A percentile compares a stretch with the other conserved stretches of the same genome.
Conservation (phyloP, 73 alveolate species). For the Diophrys appendiculata region DNA sequence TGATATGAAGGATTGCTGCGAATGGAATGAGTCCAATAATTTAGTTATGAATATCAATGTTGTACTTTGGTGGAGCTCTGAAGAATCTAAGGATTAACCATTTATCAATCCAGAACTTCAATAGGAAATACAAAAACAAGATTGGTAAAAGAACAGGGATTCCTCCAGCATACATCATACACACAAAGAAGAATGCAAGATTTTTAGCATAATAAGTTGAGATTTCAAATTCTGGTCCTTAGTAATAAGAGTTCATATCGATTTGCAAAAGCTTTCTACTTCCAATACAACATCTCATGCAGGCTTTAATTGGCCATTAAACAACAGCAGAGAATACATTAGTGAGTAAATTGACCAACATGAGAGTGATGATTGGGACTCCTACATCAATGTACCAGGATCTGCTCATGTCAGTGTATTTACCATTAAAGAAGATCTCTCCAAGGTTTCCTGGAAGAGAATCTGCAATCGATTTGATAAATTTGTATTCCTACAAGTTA, state of each 20-base stretch:
- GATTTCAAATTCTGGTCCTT: slow-evolving; percentile 19
- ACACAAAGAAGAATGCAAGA: slow-evolving; percentile 1
- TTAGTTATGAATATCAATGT: background rate
- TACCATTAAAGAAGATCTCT: slow-evolving; percentile 18
- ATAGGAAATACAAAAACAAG: background rate
- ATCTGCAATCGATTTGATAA: slow-evolving; percentile 4
- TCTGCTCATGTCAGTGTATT: slow-evolving; percentile 16
- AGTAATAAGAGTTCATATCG: slow-evolving; percentile 14
- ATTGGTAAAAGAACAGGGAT: slow-evolving; percentile 31
- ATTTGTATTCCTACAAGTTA: slow-evolving; percentile 5
- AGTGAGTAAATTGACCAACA: no score
- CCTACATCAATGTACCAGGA: slow-evolving; percentile 32
- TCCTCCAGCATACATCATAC: slow-evolving; percentile 19
- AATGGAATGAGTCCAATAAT: slow-evolving; percentile 11
- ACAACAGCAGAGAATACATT: background rate
- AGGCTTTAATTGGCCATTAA: background rate
- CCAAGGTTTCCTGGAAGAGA: slow-evolving; percentile 5
- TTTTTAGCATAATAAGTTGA: slow-evolving; percentile 15
- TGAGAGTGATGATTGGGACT: slow-evolving; percentile 7
- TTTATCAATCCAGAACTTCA: slow-evolving; percentile 33
- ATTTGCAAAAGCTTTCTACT: slow-evolving; percentile 8
- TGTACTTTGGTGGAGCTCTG: slow-evolving; percentile 23
- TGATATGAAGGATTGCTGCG: background rate
- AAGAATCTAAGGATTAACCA: background rate
- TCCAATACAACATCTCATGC: background rate